Evolutionary conservation across 129 eudicot species (phyloP).

Genomic region (Tagetes erecta): DNA sequence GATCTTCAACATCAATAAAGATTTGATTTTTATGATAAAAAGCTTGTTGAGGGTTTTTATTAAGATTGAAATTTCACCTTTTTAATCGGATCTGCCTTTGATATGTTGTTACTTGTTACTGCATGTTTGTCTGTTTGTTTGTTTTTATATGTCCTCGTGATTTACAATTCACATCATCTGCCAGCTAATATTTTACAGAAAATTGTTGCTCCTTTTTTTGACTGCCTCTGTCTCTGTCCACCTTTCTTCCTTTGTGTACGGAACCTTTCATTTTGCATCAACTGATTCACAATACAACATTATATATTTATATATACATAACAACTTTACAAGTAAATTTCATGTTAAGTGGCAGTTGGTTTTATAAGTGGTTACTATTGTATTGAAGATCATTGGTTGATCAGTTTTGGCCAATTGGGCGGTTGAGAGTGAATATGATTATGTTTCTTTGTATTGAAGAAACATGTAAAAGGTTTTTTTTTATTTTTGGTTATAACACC

Average conservation of each 20-base stretch:
- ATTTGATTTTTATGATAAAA: conserved; percentile 5
- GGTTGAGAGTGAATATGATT: not conserved
- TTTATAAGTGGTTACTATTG: conserved; percentile 9
- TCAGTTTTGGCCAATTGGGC: not conserved
- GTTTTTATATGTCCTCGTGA: conserved; percentile 37
- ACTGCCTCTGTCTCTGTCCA: conserved; percentile 15
- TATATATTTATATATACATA: not conserved
- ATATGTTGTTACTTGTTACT: not conserved
- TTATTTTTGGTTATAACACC: too few relatives aligned
- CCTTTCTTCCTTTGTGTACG: conserved; percentile 23
- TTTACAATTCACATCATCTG: conserved; percentile 35
- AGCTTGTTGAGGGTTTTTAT: not conserved
- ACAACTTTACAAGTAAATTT: not conserved
- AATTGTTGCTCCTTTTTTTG: conserved; percentile 22
- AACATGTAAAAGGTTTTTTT: not conserved
- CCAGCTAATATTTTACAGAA: conserved; percentile 31
- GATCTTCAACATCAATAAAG: conserved; percentile 14
- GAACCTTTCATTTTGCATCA: conserved; percentile 15
- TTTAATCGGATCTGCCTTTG: conserved; percentile 35
- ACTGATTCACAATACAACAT: conserved; percentile 26
- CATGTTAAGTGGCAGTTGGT: conserved; percentile 13
- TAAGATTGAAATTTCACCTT: conserved; percentile 3
- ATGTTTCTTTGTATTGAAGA: not conserved
- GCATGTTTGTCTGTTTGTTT: conserved; percentile 12
- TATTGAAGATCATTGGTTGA: conserved; percentile 5